Percentiles rank a stretch among this genome's conserved stretches.
Evolutionary conservation across 2,329 filamentous ascomycete genomes (phyloP).

Genomic region (Sporothrix curviconia): DNA sequence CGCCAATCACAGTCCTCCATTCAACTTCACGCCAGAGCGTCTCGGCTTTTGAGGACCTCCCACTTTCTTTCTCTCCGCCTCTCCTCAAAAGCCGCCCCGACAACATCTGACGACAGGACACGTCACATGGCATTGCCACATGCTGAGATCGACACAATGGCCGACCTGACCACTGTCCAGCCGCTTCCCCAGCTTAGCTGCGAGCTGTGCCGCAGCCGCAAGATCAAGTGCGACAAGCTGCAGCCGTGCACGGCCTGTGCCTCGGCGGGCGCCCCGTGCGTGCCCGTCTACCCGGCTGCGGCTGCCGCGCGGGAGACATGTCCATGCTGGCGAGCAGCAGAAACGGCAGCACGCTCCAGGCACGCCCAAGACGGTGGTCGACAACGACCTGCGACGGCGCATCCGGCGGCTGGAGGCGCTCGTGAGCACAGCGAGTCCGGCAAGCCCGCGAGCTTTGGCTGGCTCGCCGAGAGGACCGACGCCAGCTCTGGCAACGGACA

Average conservation of each 20-base stretch:
- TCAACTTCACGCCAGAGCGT: not conserved
- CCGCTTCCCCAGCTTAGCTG: not conserved
- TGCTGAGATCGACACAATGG: no score
- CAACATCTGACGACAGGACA: no score
- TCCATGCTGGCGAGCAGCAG: not conserved
- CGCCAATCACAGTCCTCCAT: not conserved
- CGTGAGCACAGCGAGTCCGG: not conserved
- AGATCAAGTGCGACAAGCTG: constrained; percentile 8
- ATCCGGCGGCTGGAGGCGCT: constrained; percentile 7
- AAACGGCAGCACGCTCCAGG: not conserved
- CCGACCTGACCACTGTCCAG: no score
- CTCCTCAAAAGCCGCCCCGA: no score
- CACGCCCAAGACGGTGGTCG: no score
- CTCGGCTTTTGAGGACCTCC: not conserved
- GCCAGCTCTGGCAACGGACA: not conserved
- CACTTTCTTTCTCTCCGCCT: no score
- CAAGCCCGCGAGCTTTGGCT: no score
- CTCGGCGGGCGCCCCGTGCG: not conserved
- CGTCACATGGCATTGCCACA: no score
- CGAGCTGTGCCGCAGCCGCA: not conserved
- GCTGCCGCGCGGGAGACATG: not conserved
- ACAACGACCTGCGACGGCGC: not conserved
- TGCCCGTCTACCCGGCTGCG: not conserved
- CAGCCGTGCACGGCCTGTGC: not conserved
- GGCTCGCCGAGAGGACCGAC: not conserved